Evolutionary conservation across 2,329 filamentous ascomycete species (phyloP).

Genomic region (Thelonectria blattea): DNA sequence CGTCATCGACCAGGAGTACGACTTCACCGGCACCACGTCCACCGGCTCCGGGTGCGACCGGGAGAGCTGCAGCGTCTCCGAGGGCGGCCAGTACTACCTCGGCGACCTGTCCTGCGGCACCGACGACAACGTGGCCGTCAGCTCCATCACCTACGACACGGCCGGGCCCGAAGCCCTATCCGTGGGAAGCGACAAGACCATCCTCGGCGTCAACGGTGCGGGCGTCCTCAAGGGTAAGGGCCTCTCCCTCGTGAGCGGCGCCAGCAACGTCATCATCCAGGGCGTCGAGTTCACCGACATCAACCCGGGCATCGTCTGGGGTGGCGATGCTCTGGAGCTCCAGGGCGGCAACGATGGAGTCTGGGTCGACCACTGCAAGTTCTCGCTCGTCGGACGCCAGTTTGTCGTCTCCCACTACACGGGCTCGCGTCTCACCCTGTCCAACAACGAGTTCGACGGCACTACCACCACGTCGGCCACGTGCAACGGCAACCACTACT

Average conservation of each 20-base stretch:
- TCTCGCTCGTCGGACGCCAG: constrained; percentile 50
- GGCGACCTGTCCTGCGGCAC: constrained; percentile 38
- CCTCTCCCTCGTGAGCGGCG: constrained; percentile 50
- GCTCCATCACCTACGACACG: constrained; percentile 38
- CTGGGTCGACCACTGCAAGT: constrained; percentile 46
- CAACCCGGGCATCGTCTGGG: constrained; percentile 45
- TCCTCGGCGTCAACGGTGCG: constrained; percentile 33
- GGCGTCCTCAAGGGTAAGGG: constrained; percentile 46
- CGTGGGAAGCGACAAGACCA: constrained; percentile 40
- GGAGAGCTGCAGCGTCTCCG: constrained; percentile 37
- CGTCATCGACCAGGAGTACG: constrained; percentile 35
- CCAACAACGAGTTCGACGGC: constrained; percentile 50
- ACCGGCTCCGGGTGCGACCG: constrained; percentile 38
- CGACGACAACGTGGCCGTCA: constrained; percentile 31
- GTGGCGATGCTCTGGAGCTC: constrained; percentile 48
- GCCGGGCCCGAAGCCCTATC: constrained; percentile 32
- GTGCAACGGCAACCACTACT: constrained; percentile 43
- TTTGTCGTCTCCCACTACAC: constrained; percentile 47
- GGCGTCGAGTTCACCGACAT: constrained; percentile 55
- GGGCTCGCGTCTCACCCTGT: constrained; percentile 43
- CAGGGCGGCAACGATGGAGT: constrained; percentile 38
- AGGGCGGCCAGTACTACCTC: constrained; percentile 40
- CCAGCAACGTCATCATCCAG: constrained; percentile 57
- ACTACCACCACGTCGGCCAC: constrained; percentile 38
- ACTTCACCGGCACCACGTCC: constrained; percentile 36